These are phyloP conservation scores for Sherardia arvensis DNA, from an alignment of 257 asterid species.

Conservation along the genomic window DNA sequence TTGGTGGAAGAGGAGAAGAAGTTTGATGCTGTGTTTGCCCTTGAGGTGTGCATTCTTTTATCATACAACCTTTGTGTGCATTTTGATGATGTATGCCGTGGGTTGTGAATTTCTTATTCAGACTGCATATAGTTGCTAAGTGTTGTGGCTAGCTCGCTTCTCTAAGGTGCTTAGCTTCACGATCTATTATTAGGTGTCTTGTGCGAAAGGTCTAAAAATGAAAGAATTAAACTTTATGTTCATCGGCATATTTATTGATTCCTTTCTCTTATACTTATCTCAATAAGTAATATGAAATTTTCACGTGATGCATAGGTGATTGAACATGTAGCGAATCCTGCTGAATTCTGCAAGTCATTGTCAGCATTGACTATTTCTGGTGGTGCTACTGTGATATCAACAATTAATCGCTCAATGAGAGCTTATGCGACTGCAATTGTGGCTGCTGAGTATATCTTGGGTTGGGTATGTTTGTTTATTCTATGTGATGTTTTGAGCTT, in stretches of 20 bases:
- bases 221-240: not conserved
- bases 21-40: constrained; percentile 80
- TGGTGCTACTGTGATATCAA: constrained; percentile 83
- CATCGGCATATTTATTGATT: not conserved
- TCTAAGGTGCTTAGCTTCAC: too few relatives aligned
- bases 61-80: not conserved
- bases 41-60: constrained; percentile 57
- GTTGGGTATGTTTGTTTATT: constrained; percentile 52
- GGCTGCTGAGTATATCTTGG: constrained; percentile 65
- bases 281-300: constrained; percentile 1
- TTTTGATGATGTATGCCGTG: not conserved
- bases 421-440: constrained; percentile 84
- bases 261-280: not conserved
- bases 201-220: not conserved
- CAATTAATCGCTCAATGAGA: constrained; percentile 88
- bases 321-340: constrained; percentile 90
- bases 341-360: constrained; percentile 82
- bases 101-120: not conserved
- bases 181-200: not conserved
- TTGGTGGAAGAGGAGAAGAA: constrained; percentile 76
- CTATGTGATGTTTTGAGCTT: not conserved
- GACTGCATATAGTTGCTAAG: not conserved
- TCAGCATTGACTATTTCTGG: constrained; percentile 54
- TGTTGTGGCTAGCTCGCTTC: not conserved
- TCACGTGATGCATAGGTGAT: constrained; percentile 49